phyloP scores from a whole-genome alignment of 2,329 filamentous ascomycete species.

The Colletotrichum sp. region DNA sequence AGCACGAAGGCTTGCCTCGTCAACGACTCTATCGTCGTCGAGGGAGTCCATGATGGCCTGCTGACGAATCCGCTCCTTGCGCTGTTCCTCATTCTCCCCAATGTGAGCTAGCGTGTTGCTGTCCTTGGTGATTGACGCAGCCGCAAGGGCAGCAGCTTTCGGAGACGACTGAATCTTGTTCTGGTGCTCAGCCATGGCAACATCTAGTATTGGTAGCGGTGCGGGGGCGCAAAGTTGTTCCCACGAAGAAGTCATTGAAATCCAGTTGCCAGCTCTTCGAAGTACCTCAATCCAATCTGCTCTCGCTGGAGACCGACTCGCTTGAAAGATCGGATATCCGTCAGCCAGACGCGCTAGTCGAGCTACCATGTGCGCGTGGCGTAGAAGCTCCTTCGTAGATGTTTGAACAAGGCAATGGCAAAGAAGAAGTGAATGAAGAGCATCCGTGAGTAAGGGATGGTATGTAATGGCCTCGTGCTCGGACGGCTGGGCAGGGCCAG shows the following conservation, averaged over 20 bases:
- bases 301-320: conserved; percentile 72
- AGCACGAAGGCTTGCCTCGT: conserved; percentile 69
- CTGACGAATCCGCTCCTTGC: conserved; percentile 64
- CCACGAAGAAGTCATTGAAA: conserved; percentile 70
- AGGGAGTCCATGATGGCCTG: conserved; percentile 72
- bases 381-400: conserved; percentile 75
- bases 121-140: conserved; percentile 36
- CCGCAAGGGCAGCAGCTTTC: conserved; percentile 33
- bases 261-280: conserved; percentile 71
- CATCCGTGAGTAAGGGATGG: conserved; percentile 80
- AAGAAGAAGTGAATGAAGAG: conserved; percentile 78
- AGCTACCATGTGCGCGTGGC: conserved; percentile 83
- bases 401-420: conserved; percentile 83
- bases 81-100: conserved; percentile 54
- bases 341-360: conserved; percentile 76
- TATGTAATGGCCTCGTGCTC: conserved; percentile 72
- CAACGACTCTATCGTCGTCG: conserved; percentile 70
- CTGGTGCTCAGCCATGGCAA: conserved; percentile 21
- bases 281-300: conserved; percentile 83
- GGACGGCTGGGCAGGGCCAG: conserved; percentile 38
- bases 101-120: conserved; percentile 34
- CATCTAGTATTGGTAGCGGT: conserved; percentile 48
- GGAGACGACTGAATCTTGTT: conserved; percentile 28
- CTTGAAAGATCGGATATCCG: conserved; percentile 81
- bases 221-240: conserved; percentile 71